Evolutionary conservation across 495 filamentous ascomycete species (phyloP), one percentile per base, ranked within the genome.

Genomic region (Arthonia radiata): DNA sequence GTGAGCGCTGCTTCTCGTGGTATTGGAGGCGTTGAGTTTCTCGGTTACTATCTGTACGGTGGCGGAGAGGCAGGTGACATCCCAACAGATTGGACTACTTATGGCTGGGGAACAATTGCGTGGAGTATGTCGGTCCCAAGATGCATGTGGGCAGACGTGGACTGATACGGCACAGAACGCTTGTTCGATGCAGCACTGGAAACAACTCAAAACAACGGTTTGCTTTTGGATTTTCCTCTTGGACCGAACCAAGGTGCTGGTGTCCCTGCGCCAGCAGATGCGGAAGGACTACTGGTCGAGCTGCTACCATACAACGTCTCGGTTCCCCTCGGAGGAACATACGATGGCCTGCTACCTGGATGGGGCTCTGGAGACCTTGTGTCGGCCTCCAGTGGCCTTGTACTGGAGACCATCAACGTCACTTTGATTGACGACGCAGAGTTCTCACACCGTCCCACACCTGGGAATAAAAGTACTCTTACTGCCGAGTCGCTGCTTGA

Each of bases 191-290:
- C n/a, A n/a, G n/a, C n/a, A 2, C 31, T 59, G 3, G 25, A 47
- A 13, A 46, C 50, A 1, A 37, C 46, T 6, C 40, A 48, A 6
- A 46, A 57, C 9, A 32, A 46, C 22, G 51, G 42, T 0, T 25
- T 62, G 9, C 23, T 46, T 5, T 46, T 61, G 35, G 57, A 61
- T 30, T 58, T 59, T 40, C 35, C 55, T 0, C 15, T 61, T 6
- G 58, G 59, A 3, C 47, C 59, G 0, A 54, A 53, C 34, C 49
- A 53, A 31, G 58, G 50, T 4, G 42, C 50, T 22, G 57, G 59
- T 23, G 53, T 60, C n/a, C 59, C 59, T 4, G 46, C 49, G 1
- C 23, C 31, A 5, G 11, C 27, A 9, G 28, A 38, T 30, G 30
- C 45, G 33, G 37, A 46, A 24, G 40, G 48, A 4, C 26, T 56